These are phyloP conservation scores for Cystobasidium slooffiae DNA, from an alignment of 1,284 basidiomycete genomes.

Conservation along the genomic window DNA sequence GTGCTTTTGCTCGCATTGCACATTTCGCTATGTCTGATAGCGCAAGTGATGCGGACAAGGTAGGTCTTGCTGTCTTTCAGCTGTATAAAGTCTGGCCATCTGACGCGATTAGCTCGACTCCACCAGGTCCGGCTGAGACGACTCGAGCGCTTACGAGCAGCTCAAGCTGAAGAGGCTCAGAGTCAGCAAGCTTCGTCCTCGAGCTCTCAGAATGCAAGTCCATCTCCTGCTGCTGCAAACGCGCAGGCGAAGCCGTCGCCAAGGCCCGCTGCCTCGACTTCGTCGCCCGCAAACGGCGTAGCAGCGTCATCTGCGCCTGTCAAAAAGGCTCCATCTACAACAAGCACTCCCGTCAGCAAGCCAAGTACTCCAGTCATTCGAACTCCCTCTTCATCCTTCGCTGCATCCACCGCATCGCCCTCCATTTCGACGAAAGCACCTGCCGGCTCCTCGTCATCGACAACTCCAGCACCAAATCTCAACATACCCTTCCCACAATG, in stretches of 20 bases:
- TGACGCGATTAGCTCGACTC: not conserved
- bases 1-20: too few relatives aligned
- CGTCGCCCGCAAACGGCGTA: constrained; percentile 24
- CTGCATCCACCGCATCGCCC: constrained; percentile 38
- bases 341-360: not conserved
- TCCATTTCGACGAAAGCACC: constrained; percentile 11
- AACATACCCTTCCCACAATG: constrained; percentile 51
- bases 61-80: constrained; percentile 41
- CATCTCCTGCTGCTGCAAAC: constrained; percentile 46
- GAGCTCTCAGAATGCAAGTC: constrained; percentile 40
- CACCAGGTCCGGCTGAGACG: constrained; percentile 82
- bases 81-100: not conserved
- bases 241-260: constrained; percentile 55
- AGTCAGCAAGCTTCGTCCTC: constrained; percentile 57
- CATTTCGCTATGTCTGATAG: constrained; percentile 19
- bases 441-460: constrained; percentile 22
- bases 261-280: constrained; percentile 49
- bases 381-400: not conserved
- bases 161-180: constrained; percentile 44
- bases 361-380: not conserved
- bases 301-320: constrained; percentile 1
- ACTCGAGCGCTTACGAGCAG: constrained; percentile 72
- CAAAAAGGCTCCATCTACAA: not conserved
- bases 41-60: constrained; percentile 56
- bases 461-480: constrained; percentile 4